Conservation (phyloP, 345 rosid genomes). For the Acer negundo region DNA sequence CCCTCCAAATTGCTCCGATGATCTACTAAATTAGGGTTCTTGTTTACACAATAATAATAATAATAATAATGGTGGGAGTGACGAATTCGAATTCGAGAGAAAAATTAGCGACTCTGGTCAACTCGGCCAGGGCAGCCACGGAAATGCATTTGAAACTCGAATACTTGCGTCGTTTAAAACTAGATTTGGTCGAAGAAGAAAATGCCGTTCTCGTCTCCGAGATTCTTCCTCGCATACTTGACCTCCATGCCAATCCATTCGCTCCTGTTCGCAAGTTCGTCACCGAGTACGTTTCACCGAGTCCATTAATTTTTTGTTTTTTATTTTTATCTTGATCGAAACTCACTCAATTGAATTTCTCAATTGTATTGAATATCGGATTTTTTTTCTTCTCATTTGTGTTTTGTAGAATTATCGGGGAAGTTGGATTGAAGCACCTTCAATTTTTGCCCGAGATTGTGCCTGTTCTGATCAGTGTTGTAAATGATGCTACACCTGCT, state of each 20-base stretch:
- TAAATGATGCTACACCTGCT: slow-evolving; percentile 80
- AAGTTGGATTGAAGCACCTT: slow-evolving; percentile 68
- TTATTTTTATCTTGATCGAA: not conserved
- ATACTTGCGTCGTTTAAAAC: slow-evolving; percentile 56
- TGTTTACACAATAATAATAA: not conserved
- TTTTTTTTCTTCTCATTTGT: not conserved
- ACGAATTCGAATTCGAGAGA: slow-evolving; percentile 52
- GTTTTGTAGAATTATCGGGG: slow-evolving; percentile 73
- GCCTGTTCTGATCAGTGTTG: slow-evolving; percentile 65
- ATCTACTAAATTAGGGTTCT: slow-evolving; percentile 13
- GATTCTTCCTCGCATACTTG: slow-evolving; percentile 73
- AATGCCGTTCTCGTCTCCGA: slow-evolving; percentile 46
- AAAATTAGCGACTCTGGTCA: slow-evolving; percentile 51
- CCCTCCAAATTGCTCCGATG: slow-evolving; percentile 21
- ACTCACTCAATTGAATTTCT: not conserved
- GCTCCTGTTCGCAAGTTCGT: slow-evolving; percentile 81
- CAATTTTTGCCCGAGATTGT: slow-evolving; percentile 77
- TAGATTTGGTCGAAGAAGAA: slow-evolving; percentile 46
- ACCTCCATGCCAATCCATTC: slow-evolving; percentile 63
- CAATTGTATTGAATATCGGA: not conserved
- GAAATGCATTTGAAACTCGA: slow-evolving; percentile 74
- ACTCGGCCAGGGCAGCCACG: slow-evolving; percentile 54
- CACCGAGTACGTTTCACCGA: slow-evolving; percentile 51
- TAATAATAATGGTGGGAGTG: slow-evolving; percentile 53
- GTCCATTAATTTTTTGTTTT: not conserved